Conservation (phyloP, 163 green algal species). For the Coccomyxa subellipsoidea region DNA sequence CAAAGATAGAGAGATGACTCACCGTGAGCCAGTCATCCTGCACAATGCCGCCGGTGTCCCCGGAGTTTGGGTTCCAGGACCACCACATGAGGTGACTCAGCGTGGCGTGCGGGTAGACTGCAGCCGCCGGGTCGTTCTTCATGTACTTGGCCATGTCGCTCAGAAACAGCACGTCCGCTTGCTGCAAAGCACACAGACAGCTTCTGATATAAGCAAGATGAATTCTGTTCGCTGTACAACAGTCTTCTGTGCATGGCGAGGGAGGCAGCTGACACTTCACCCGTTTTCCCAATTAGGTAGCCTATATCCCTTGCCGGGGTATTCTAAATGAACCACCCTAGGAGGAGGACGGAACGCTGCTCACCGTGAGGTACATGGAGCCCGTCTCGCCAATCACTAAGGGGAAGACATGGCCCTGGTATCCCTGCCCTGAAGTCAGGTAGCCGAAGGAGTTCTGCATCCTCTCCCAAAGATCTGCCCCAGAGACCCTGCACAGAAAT, state of each 20-base stretch:
- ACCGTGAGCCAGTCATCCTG: slow-evolving; percentile 24
- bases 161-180: not conserved
- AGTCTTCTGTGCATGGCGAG: too few species aligned
- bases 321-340: too few species aligned
- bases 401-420: slow-evolving; percentile 13
- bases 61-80: slow-evolving; percentile 12
- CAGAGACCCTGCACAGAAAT: not conserved
- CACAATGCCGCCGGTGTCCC: slow-evolving; percentile 26
- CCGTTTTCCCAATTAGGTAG: too few species aligned
- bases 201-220: too few species aligned
- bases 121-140: not conserved
- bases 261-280: too few species aligned
- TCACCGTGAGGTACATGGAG: not conserved
- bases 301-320: too few species aligned
- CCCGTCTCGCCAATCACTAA: slow-evolving; percentile 14
- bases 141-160: slow-evolving; percentile 10
- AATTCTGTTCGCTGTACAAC: too few species aligned
- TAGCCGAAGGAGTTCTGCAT: not conserved
- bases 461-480: not conserved
- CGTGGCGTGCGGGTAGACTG: not conserved
- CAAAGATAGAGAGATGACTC: not conserved
- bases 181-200: not conserved
- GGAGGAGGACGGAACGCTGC: not conserved
- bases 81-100: slow-evolving; percentile 3
- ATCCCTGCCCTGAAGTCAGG: not conserved